Evolutionary conservation across 2,329 filamentous ascomycete species (phyloP).

Genomic region (Clarireedia monteithiana): DNA sequence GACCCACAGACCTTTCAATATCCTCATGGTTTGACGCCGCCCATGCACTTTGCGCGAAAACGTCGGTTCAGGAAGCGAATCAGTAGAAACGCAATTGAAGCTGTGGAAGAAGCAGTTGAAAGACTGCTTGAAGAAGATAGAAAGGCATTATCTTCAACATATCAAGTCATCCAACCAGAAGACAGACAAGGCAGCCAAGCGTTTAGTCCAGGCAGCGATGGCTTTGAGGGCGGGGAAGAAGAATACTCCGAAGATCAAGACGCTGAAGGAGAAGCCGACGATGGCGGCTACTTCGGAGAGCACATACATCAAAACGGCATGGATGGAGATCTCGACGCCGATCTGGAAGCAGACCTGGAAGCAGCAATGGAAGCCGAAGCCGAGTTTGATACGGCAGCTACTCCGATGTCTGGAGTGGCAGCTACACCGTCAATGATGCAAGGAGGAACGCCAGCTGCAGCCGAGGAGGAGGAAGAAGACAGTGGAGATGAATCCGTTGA

Average conservation of each 20-base stretch:
- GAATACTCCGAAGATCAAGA: conserved; percentile 31
- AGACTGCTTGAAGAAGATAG: conserved; percentile 41
- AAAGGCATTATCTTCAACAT: conserved; percentile 33
- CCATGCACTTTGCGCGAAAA: conserved; percentile 51
- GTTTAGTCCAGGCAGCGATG: conserved; percentile 16
- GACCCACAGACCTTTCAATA: conserved; percentile 28
- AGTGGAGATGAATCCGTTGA: conserved; percentile 37
- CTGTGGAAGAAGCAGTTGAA: conserved; percentile 48
- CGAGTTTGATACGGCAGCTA: conserved; percentile 24
- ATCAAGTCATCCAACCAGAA: conserved; percentile 34
- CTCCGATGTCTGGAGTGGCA: conserved; percentile 25
- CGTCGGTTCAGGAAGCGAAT: conserved; percentile 50
- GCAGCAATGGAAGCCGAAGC: conserved; percentile 25
- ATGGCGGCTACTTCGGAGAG: conserved; percentile 25
- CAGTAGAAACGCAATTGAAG: conserved; percentile 47
- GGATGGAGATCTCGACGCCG: conserved; percentile 32
- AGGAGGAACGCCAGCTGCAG: conserved; percentile 20
- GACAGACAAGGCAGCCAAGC: conserved; percentile 23
- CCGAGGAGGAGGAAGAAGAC: conserved; percentile 24
- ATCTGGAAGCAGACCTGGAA: conserved; percentile 22
- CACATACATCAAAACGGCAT: conserved; percentile 27
- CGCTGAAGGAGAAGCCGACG: conserved; percentile 32
- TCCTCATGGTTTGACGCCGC: conserved; percentile 51
- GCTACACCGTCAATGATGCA: conserved; percentile 20
- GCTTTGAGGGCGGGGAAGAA: conserved; percentile 28